Evolutionary conservation across 2,329 filamentous ascomycete genomes (phyloP), one percentile per base, ranked within the genome.

Genomic region (Exophiala bonariae): DNA sequence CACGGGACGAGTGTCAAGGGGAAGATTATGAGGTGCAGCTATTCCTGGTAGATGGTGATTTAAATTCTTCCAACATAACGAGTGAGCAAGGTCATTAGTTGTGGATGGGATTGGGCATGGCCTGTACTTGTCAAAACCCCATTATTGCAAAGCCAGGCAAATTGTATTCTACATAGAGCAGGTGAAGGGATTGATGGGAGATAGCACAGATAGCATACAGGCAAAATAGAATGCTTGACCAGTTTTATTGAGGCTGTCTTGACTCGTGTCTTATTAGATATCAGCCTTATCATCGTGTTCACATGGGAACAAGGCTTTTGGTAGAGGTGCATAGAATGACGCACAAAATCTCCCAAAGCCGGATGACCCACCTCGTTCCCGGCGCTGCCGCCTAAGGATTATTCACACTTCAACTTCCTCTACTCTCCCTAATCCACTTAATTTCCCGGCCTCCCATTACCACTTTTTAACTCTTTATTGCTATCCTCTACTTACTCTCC

Each of bases 81-180:
- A n/a, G n/a, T n/a, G n/a, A n/a, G n/a, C n/a, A n/a, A n/a, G n/a
- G n/a, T n/a, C n/a, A n/a, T n/a, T n/a, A n/a, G n/a, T n/a, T n/a
- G n/a, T n/a, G n/a, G n/a, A n/a, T n/a, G n/a, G n/a, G n/a, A n/a
- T n/a, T 26, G 23, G 23, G 23, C 23, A 26, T 26, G 23, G 23
- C 23, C 11, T 26, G 23, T 26, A 26, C 23, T 26, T 11, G 23
- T 6, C 23, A 6, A 26, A 26, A 11, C 23, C 23, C 23, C 23
- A 26, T 34, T 18, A 14, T 34, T 34, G 32, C 32, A 34, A 34
- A 14, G 32, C 32, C 32, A 7, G 32, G 32, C 32, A 14, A 34
- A 34, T 49, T 55, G 52, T 52, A 52, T 52, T 55, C 31, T 55
- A 51, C 22, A 32, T 55, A 52, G 49, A 55, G 41, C n/a, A n/a